A percentile compares a stretch with the other conserved stretches of the same genome.
Evolutionary conservation across 2,329 filamentous ascomycete species (phyloP).

Genomic region (Xenoacremonium recifei): DNA sequence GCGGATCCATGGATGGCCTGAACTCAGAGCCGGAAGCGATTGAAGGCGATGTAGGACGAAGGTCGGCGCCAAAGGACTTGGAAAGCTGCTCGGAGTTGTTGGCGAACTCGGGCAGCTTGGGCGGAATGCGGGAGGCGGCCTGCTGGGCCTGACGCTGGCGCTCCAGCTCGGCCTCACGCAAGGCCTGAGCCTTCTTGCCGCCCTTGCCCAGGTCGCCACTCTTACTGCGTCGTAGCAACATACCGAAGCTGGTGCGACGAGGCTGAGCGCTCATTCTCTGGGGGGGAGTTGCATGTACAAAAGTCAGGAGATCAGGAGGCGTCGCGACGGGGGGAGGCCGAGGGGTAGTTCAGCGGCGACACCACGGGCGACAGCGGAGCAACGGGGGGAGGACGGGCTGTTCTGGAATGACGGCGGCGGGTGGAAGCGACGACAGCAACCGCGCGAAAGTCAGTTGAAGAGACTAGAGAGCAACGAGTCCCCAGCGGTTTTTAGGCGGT

Average conservation of each 20-base stretch:
- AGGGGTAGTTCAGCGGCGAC: slow-evolving; percentile 16
- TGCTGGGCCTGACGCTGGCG: slow-evolving; percentile 44
- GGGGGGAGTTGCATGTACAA: slow-evolving; percentile 17
- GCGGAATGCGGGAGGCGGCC: slow-evolving; percentile 44
- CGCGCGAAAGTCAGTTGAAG: not conserved
- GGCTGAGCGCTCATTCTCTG: slow-evolving; percentile 31
- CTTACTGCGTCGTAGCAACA: slow-evolving; percentile 66
- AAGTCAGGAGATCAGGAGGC: slow-evolving; percentile 18
- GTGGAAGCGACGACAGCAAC: not conserved
- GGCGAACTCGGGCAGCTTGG: slow-evolving; percentile 53
- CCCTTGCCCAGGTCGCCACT: slow-evolving; percentile 62
- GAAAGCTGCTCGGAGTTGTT: slow-evolving; percentile 46
- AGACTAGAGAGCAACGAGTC: no score
- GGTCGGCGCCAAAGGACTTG: slow-evolving; percentile 50
- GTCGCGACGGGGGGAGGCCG: slow-evolving; percentile 16
- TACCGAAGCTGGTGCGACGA: slow-evolving; percentile 48
- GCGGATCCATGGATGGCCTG: slow-evolving; percentile 52
- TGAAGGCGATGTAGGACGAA: slow-evolving; percentile 61
- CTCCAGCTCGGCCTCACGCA: slow-evolving; percentile 49
- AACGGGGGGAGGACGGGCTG: slow-evolving; percentile 6
- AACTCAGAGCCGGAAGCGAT: slow-evolving; percentile 51
- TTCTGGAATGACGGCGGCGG: not conserved
- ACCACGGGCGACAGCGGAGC: slow-evolving; percentile 20
- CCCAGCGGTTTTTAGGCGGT: no score
- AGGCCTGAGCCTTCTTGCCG: slow-evolving; percentile 58